Percentiles rank a stretch among this genome's conserved stretches.
Conservation (phyloP, 2,329 filamentous ascomycete species). For the Verticillium nubilum region DNA sequence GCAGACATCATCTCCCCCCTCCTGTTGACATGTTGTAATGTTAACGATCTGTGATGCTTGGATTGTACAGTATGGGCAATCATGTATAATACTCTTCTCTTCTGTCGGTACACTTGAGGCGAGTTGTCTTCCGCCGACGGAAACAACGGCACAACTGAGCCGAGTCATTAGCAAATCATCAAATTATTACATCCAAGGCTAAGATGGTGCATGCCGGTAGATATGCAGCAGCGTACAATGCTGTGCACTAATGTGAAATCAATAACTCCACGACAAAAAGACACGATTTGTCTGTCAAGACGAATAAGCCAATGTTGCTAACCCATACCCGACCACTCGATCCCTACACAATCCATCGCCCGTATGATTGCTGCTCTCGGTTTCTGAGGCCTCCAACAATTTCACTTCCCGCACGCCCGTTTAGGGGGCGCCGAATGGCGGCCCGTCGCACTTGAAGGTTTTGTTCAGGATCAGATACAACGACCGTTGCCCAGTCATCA, state of each 20-base stretch:
- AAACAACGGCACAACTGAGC: neutral
- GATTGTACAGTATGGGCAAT: neutral
- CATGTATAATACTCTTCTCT: neutral
- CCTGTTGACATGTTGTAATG: neutral
- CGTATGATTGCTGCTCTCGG: neutral
- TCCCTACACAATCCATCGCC: neutral
- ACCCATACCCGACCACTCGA: neutral
- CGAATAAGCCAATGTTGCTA: neutral
- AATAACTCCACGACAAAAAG: neutral
- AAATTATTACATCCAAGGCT: neutral
- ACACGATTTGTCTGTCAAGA: neutral
- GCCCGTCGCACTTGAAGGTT: neutral
- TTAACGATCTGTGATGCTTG: conserved; percentile 6
- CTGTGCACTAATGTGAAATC: neutral
- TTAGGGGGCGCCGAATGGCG: neutral
- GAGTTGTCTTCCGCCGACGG: neutral
- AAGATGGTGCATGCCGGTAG: neutral
- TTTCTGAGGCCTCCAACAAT: neutral
- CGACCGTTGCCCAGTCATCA: conserved; percentile 27
- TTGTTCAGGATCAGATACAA: neutral
- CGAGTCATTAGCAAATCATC: no score
- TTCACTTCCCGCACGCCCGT: neutral
- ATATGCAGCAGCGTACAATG: neutral
- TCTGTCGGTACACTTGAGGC: neutral
- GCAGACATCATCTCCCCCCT: no score